Conservation (phyloP, 257 asterid species). For the Capsicum rhomboideum region DNA sequence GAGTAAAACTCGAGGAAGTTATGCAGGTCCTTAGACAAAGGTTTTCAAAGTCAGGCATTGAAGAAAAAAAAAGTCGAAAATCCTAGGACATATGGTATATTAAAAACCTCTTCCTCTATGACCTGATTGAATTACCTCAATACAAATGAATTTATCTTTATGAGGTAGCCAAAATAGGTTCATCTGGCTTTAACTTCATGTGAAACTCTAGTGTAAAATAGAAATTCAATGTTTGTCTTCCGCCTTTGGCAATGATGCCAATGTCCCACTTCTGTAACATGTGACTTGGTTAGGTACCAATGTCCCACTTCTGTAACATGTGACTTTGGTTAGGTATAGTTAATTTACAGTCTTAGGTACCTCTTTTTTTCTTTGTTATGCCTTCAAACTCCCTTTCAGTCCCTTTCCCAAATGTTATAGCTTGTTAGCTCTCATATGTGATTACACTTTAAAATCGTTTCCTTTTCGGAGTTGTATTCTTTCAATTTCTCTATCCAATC, state of each 20-base stretch:
- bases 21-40: conserved; percentile 61
- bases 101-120: not conserved
- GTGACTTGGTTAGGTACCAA: not conserved
- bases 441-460: not conserved
- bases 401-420: not conserved
- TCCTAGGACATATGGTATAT: conserved; percentile 9
- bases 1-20: conserved; percentile 66
- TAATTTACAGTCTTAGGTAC: not conserved
- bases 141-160: not conserved
- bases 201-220: not conserved
- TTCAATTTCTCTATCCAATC: not conserved
- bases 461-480: not conserved
- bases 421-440: not conserved
- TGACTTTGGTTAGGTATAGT: not conserved
- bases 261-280: not conserved
- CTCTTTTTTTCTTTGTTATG: not conserved
- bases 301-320: not conserved
- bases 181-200: not conserved
- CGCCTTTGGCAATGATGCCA: not conserved
- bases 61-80: conserved; percentile 64
- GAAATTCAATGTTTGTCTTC: not conserved
- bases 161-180: not conserved
- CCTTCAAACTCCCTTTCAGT: not conserved
- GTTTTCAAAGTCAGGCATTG: conserved; percentile 73
- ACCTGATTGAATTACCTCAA: not conserved